phyloP scores from a whole-genome alignment of 208 protist species.

The Blastocrithidia nonstop region DNA sequence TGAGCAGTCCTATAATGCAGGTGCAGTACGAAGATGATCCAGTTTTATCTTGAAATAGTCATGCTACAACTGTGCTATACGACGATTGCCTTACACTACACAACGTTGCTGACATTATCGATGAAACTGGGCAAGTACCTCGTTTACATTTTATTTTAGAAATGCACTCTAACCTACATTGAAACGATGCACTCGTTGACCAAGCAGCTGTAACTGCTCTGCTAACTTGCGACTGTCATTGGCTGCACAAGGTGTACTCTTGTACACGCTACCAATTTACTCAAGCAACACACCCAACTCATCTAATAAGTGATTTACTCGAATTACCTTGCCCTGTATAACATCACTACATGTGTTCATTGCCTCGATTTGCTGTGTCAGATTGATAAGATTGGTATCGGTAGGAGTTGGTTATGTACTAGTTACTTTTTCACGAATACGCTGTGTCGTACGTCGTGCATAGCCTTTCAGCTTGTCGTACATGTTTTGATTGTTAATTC shows the following conservation, averaged over 20 bases:
- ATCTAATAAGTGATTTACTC: constrained; percentile 38
- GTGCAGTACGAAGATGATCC: constrained; percentile 19
- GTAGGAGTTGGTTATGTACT: constrained; percentile 13
- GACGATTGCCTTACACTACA: constrained; percentile 31
- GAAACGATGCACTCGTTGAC: constrained; percentile 26
- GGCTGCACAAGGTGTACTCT: constrained; percentile 32
- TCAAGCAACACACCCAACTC: constrained; percentile 44
- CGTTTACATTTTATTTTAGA: constrained; percentile 41
- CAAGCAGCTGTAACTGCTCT: constrained; percentile 27
- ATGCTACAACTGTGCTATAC: constrained; percentile 49
- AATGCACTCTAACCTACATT: constrained; percentile 38
- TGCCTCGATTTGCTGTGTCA: constrained; percentile 21
- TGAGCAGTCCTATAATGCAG: constrained; percentile 33
- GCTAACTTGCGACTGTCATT: constrained; percentile 32
- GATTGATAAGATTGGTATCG: constrained; percentile 22
- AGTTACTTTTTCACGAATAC: constrained; percentile 42
- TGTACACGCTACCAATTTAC: constrained; percentile 60
- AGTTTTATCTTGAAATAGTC: constrained; percentile 74
- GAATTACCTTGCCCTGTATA: constrained; percentile 39
- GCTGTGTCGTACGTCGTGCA: constrained; percentile 66
- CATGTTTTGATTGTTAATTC: too few relatives aligned
- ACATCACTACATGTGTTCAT: constrained; percentile 21
- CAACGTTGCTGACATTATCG: constrained; percentile 25
- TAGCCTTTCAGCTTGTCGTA: constrained; percentile 33
- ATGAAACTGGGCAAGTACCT: constrained; percentile 28